phyloP scores from a whole-genome alignment of 352 stramenopile species.

The Globisporangium recalcitrans region DNA sequence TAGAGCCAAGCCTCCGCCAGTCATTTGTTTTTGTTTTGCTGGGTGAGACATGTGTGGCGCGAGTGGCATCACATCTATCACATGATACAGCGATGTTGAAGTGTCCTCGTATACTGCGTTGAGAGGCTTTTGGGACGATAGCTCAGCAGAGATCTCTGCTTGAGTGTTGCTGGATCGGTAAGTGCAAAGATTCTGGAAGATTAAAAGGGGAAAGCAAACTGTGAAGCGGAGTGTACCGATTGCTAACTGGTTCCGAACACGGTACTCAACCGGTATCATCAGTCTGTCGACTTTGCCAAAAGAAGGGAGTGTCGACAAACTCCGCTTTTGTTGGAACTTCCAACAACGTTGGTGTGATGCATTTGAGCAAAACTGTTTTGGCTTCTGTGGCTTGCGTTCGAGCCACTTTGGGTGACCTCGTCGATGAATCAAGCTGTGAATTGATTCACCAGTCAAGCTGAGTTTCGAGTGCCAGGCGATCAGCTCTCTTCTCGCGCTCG shows the following conservation, averaged over 20 bases:
- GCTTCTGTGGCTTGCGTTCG: no score
- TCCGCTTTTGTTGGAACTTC: no score
- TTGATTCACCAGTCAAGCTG: no score
- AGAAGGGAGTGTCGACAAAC: no score
- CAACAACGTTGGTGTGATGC: no score
- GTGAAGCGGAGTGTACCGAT: background rate
- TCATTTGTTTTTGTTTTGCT: slow-evolving; percentile 7
- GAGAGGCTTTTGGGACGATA: background rate
- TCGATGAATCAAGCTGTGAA: no score
- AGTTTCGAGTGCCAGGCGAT: no score
- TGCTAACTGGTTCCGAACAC: background rate
- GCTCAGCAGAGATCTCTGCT: background rate
- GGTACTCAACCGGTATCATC: slow-evolving; percentile 7
- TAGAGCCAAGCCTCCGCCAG: slow-evolving; percentile 4
- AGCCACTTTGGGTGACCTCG: no score
- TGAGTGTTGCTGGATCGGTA: background rate
- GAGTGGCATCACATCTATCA: background rate
- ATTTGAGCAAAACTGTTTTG: no score
- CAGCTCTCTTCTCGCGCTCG: no score
- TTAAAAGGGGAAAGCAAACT: background rate
- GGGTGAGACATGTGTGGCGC: slow-evolving; percentile 14
- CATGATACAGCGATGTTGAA: background rate
- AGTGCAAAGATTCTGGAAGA: background rate
- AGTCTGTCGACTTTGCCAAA: no score
- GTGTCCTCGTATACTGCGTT: background rate